Evolutionary conservation across 2,329 filamentous ascomycete genomes (phyloP).

Genomic region (Colletotrichum chrysophilum): DNA sequence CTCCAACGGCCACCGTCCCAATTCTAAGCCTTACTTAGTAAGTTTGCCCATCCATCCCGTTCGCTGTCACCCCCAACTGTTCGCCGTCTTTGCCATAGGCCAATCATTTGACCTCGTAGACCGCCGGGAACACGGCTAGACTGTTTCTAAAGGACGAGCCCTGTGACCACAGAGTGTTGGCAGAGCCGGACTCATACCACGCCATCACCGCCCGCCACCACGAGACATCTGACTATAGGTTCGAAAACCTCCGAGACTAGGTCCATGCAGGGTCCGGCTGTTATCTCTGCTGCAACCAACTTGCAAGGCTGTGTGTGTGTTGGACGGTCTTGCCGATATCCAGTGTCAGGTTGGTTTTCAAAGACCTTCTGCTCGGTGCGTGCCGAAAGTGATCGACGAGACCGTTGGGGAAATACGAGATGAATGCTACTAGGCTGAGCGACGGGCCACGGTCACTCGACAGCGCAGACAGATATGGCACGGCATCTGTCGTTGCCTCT

Average conservation of each 20-base stretch:
- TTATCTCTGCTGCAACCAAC: background rate
- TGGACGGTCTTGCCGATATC: background rate
- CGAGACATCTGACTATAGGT: background rate
- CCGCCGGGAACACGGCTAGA: background rate
- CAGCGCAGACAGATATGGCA: background rate
- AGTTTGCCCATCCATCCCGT: background rate
- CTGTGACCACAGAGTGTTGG: background rate
- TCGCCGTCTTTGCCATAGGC: background rate
- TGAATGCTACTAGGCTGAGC: background rate
- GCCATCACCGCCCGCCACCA: background rate
- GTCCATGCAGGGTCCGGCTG: background rate
- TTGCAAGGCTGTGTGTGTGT: background rate
- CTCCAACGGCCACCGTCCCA: background rate
- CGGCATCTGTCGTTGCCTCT: background rate
- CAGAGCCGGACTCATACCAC: background rate
- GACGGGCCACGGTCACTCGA: background rate
- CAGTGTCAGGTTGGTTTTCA: background rate
- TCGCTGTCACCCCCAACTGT: background rate
- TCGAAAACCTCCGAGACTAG: conserved; percentile 3
- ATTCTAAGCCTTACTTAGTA: background rate
- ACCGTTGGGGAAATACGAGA: background rate
- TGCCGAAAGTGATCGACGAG: background rate
- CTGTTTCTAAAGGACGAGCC: background rate
- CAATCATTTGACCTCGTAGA: background rate
- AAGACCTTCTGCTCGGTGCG: background rate